A percentile compares a stretch with the other conserved stretches of the same genome.
Conservation (phyloP, 2,329 filamentous ascomycete genomes). For the Claviceps humidiphila region DNA sequence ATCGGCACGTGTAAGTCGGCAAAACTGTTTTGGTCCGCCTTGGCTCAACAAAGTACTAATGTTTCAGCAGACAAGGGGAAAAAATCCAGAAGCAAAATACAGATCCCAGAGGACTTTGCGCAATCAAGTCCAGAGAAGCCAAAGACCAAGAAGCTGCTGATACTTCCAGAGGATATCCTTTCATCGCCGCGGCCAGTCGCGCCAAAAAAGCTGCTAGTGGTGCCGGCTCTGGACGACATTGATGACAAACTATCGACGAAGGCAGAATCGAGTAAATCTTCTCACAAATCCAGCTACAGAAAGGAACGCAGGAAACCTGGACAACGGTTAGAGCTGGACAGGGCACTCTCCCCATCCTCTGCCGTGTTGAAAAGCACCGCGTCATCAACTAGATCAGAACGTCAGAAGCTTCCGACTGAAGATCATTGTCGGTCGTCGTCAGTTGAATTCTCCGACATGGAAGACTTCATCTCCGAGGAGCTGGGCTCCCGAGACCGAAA, state of each 20-base stretch:
- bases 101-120: slow-evolving; percentile 1
- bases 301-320: not conserved
- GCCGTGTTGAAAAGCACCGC: slow-evolving; percentile 12
- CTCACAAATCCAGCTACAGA: not conserved
- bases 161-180: not conserved
- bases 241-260: not conserved
- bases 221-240: not conserved
- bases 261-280: not conserved
- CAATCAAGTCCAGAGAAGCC: slow-evolving; percentile 4
- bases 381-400: slow-evolving; percentile 6
- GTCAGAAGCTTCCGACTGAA: not conserved
- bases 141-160: not conserved
- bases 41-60: not conserved
- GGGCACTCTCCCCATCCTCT: slow-evolving; percentile 7
- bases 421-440: not conserved
- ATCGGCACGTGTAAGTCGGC: not conserved
- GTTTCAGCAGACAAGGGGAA: not conserved
- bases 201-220: slow-evolving; percentile 1
- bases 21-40: not conserved
- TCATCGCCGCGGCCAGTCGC: slow-evolving; percentile 1
- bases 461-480: not conserved
- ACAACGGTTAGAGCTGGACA: not conserved
- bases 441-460: slow-evolving; percentile 3
- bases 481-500: slow-evolving; percentile 1
- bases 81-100: not conserved